Evolutionary conservation across 129 eudicot species (phyloP).

Genomic region (Arctium lappa): DNA sequence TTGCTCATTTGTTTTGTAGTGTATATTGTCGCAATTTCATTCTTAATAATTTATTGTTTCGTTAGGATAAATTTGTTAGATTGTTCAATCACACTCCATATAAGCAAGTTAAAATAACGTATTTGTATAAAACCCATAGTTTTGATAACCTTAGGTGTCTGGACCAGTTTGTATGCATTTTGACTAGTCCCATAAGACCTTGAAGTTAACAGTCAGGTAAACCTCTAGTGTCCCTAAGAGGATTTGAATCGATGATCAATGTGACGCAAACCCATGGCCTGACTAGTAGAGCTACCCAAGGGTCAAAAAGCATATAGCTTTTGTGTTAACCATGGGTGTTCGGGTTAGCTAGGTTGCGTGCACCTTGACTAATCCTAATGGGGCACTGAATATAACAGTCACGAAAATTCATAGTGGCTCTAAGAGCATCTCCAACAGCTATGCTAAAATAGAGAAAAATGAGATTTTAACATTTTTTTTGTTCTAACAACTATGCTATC

Average conservation of each 20-base stretch:
- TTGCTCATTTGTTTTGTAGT: too few relatives aligned
- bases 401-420: too few relatives aligned
- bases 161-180: neutral
- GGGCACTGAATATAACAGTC: neutral
- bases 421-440: too few relatives aligned
- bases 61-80: too few relatives aligned
- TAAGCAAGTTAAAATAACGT: neutral
- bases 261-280: neutral
- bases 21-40: too few relatives aligned
- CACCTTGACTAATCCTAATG: neutral
- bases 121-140: neutral
- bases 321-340: neutral
- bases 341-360: neutral
- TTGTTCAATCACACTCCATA: too few relatives aligned
- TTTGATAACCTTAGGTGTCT: too few relatives aligned
- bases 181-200: neutral
- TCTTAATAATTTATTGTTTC: too few relatives aligned
- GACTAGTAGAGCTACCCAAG: neutral
- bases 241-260: neutral
- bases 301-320: neutral
- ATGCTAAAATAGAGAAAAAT: too few relatives aligned
- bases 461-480: too few relatives aligned
- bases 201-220: too few relatives aligned
- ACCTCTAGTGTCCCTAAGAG: neutral
- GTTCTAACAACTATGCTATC: too few relatives aligned